Evolutionary conservation across 768 basidiomycete species (phyloP), one percentile per base, ranked within the genome.

Genomic region (Kwoniella shandongensis): DNA sequence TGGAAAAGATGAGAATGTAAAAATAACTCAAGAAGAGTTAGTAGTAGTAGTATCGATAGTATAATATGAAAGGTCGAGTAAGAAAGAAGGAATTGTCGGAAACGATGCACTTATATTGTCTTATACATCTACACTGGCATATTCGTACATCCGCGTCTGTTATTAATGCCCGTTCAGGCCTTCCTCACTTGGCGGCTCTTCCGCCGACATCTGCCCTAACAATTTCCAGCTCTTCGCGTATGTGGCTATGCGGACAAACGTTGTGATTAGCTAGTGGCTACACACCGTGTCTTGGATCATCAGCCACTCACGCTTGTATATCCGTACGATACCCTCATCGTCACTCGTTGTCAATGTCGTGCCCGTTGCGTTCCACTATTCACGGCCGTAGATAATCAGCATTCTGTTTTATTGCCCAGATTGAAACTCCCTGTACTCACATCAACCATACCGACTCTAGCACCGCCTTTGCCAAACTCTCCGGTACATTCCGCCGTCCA

Each of bases 371-470:
- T 76, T 76, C 75, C 75, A 76, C 75, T 76, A n/a, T n/a, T n/a
- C n/a, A n/a, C n/a, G n/a, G n/a, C n/a, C n/a, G 51, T 5, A 17
- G 13, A 17, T 5, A n/a, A 0, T 13, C n/a, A 29, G 17, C 29
- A 5, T 23, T 50, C 22, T 38, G 48, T 35, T 35, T 20, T n/a
- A 3, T 44, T 10, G 17, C 18, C 7, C 41, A 44, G 17, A 18
- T 20, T 2, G 3, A 35, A 32, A 15, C 17, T 48, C 1, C 1
- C 30, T 48, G 23, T 35, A 92, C 85, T 94, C 91, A 94, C 97
- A 73, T 93, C 92, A 0, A 99, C 92, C 65, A 86, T 81, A 2
- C 87, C 86, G 10, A 93, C 83, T 3, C 86, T 82, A 0, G 87
- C 85, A 61, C 88, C 65, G 15, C 72, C 74, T 22, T 59, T 56